Percentiles rank a stretch among this genome's conserved stretches.
Conservation (phyloP, 2,329 filamentous ascomycete species). For the Trichophaea hybrida region DNA sequence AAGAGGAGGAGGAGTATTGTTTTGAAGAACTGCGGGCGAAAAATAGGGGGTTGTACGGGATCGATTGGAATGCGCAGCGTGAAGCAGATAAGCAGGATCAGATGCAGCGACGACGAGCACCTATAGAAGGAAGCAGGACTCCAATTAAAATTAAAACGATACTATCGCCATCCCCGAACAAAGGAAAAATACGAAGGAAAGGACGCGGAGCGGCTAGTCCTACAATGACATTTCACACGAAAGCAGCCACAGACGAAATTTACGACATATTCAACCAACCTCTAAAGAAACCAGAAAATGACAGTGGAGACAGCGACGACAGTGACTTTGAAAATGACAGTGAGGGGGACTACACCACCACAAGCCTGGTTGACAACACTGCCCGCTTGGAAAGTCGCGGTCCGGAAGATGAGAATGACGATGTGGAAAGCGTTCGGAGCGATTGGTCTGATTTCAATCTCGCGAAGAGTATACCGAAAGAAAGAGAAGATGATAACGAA, state of each 20-base stretch:
- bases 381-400: background rate
- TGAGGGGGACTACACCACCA: conserved; percentile 64
- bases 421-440: conserved; percentile 48
- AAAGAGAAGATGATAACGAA: conserved; percentile 31
- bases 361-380: conserved; percentile 61
- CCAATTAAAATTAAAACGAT: conserved; percentile 22
- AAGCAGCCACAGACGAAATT: conserved; percentile 89
- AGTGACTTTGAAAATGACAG: conserved; percentile 40
- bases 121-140: conserved; percentile 10
- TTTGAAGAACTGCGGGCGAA: conserved; percentile 84
- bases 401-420: conserved; percentile 21
- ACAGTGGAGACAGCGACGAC: conserved; percentile 33
- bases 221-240: conserved; percentile 97
- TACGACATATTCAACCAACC: conserved; percentile 95
- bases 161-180: conserved; percentile 21
- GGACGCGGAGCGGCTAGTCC: conserved; percentile 46
- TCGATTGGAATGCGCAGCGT: conserved; percentile 37
- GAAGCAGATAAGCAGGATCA: conserved; percentile 25
- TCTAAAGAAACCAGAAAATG: conserved; percentile 36
- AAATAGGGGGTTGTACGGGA: conserved; percentile 52
- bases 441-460: conserved; percentile 78
- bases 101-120: conserved; percentile 1
- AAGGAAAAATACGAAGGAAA: conserved; percentile 59
- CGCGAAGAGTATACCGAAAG: conserved; percentile 30
- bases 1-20: conserved; percentile 47